These are phyloP conservation scores for Erysimum cheiranthoides DNA, from an alignment of 345 rosid species.

Conservation along the genomic window DNA sequence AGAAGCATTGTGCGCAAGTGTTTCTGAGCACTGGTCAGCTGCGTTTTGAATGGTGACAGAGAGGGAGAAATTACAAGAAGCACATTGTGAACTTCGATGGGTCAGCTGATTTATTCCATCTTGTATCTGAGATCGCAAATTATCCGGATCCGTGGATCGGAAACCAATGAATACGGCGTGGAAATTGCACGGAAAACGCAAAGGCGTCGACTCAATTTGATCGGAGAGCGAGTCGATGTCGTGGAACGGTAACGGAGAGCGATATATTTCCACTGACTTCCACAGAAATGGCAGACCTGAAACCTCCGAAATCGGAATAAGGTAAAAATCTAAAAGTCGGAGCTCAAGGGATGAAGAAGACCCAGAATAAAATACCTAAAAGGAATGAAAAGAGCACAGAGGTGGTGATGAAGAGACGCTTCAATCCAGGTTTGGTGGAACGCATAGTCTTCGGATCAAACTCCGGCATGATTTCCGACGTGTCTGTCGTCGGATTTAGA, in stretches of 20 bases:
- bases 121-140: constrained; percentile 52
- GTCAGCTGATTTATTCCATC: constrained; percentile 53
- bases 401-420: constrained; percentile 76
- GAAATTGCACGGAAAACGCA: constrained; percentile 69
- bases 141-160: constrained; percentile 43
- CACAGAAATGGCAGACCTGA: constrained; percentile 77
- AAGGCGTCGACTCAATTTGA: constrained; percentile 54
- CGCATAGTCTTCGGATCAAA: constrained; percentile 66
- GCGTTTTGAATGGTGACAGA: constrained; percentile 60
- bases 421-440: constrained; percentile 66
- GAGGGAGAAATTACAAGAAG: constrained; percentile 62
- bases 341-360: not conserved
- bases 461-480: constrained; percentile 36
- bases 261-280: constrained; percentile 93
- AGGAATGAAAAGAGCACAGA: constrained; percentile 79
- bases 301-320: constrained; percentile 8
- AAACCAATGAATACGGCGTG: constrained; percentile 67
- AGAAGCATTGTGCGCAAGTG: constrained; percentile 2
- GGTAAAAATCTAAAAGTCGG: not conserved
- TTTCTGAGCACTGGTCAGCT: constrained; percentile 44
- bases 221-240: constrained; percentile 68
- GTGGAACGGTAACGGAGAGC: constrained; percentile 80
- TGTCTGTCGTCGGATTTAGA: constrained; percentile 29
- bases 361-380: constrained; percentile 48
- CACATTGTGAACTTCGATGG: constrained; percentile 55